These are phyloP conservation scores for Dryas alaskensis DNA, from an alignment of 306 rosid genomes.

Conservation along the genomic window DNA sequence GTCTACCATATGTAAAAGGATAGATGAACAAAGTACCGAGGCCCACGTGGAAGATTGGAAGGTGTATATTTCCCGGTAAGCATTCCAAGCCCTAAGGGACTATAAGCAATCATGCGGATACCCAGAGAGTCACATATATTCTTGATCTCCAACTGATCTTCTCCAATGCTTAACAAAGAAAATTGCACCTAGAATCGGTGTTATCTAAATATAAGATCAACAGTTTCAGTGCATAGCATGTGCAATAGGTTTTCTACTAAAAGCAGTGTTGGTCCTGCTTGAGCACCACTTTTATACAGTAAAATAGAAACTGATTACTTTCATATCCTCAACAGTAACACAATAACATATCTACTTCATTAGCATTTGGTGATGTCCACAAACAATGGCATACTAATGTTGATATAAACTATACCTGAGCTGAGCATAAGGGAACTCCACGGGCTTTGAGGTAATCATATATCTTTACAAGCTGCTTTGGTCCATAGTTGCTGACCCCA, in stretches of 20 bases:
- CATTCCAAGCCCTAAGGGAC: constrained; percentile 98
- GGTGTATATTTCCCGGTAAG: constrained; percentile 92
- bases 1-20: not conserved
- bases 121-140: constrained; percentile 78
- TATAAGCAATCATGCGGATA: constrained; percentile 80
- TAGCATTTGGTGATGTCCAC: no score
- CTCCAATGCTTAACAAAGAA: constrained; percentile 84
- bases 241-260: constrained; percentile 9
- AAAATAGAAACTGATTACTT: not conserved
- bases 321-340: not conserved
- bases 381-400: not conserved
- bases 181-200: constrained; percentile 67
- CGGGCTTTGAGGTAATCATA: constrained; percentile 72
- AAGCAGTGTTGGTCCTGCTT: not conserved
- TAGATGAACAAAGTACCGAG: constrained; percentile 49
- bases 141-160: constrained; percentile 79
- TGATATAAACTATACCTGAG: constrained; percentile 52
- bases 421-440: constrained; percentile 86
- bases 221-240: not conserved
- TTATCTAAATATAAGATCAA: constrained; percentile 15
- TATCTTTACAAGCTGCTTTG: constrained; percentile 82
- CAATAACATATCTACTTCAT: no score
- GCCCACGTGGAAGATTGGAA: constrained; percentile 74
- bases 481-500: constrained; percentile 97
- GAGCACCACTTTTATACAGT: not conserved